phyloP scores from a whole-genome alignment of 345 rosid species.

The Syzygium jambos region DNA sequence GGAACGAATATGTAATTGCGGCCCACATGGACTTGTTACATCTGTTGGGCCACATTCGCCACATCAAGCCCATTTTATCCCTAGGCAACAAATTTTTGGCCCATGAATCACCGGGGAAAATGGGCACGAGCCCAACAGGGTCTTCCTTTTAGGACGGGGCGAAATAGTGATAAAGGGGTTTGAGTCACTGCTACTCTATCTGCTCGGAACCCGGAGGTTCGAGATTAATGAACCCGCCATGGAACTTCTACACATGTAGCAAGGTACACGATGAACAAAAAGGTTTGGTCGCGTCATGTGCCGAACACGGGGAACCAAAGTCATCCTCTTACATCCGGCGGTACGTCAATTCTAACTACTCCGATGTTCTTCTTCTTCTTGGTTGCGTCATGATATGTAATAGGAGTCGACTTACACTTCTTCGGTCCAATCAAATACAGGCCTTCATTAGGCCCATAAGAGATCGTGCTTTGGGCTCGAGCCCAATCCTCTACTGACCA shows the following conservation, averaged over 20 bases:
- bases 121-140: background rate
- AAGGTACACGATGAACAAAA: background rate
- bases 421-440: background rate
- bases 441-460: background rate
- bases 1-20: too few relatives aligned
- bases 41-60: background rate
- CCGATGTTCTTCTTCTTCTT: background rate
- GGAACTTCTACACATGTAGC: background rate
- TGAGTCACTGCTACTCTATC: background rate
- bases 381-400: background rate
- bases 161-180: rapidly evolving
- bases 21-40: background rate
- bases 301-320: background rate
- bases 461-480: background rate
- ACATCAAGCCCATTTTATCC: background rate
- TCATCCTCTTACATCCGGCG: too few relatives aligned
- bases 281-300: background rate
- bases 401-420: background rate
- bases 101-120: background rate
- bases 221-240: background rate
- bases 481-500: background rate
- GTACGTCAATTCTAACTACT: too few relatives aligned
- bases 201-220: background rate
- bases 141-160: background rate
- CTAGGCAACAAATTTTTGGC: background rate